Percentiles rank a stretch among this genome's conserved stretches.
Conservation (phyloP, 768 basidiomycete genomes). For the Suillus hirtellus region DNA sequence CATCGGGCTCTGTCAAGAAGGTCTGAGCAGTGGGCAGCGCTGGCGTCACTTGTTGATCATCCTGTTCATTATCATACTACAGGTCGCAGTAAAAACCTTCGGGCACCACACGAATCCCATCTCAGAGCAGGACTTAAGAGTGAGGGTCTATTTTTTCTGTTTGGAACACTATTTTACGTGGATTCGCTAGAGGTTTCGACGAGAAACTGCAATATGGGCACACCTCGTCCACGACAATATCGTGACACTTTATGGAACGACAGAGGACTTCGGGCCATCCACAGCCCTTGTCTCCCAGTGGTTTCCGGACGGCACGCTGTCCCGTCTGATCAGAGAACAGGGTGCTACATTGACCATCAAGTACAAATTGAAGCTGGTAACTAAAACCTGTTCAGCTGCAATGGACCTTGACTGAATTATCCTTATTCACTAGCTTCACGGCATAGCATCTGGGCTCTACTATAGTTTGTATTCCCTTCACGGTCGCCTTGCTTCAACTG, state of each 20-base stretch:
- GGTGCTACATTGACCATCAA: conserved; percentile 8
- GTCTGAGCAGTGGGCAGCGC: neutral
- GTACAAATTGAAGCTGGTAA: conserved; percentile 19
- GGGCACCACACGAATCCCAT: no score
- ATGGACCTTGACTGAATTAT: no score
- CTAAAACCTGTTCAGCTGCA: neutral
- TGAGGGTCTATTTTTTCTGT: neutral
- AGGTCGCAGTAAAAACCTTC: conserved; percentile 6
- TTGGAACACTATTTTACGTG: no score
- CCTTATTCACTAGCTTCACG: neutral
- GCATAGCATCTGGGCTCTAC: conserved; percentile 1
- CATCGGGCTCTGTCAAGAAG: neutral
- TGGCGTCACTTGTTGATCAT: neutral
- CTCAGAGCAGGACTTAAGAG: neutral
- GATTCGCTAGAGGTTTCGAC: conserved; percentile 16
- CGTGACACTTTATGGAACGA: conserved; percentile 16
- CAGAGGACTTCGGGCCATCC: conserved; percentile 16
- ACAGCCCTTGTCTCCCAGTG: conserved; percentile 22
- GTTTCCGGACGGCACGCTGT: conserved; percentile 9
- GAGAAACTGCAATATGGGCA: conserved; percentile 21
- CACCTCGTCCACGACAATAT: conserved; percentile 20
- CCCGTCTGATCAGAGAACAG: conserved; percentile 7
- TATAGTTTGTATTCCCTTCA: neutral
- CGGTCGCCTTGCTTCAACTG: neutral
- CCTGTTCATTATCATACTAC: neutral